phyloP scores from a whole-genome alignment of 2,329 filamentous ascomycete species.

The Aspergillus pseudoviridinutans region DNA sequence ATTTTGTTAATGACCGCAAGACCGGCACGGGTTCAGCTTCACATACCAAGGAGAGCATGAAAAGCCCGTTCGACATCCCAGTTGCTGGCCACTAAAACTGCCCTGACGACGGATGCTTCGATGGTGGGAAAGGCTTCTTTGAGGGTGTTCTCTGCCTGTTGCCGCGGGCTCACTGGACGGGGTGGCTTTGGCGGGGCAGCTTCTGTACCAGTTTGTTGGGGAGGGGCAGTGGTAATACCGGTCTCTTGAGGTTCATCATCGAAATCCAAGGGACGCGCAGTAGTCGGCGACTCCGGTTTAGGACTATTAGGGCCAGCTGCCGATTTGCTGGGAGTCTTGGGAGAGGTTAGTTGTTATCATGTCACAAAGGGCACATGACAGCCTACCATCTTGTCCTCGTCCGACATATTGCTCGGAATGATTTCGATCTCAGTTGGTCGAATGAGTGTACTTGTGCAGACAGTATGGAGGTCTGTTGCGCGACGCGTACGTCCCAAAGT shows the following conservation, averaged over 20 bases:
- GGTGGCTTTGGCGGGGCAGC: conserved; percentile 74
- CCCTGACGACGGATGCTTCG: conserved; percentile 75
- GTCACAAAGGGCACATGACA: conserved; percentile 4
- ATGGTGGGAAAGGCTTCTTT: conserved; percentile 91
- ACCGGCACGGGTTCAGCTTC: background rate
- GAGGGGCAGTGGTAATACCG: conserved; percentile 26
- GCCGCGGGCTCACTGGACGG: conserved; percentile 71
- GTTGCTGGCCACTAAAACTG: conserved; percentile 78
- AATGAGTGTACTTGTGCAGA: background rate
- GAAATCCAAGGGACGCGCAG: conserved; percentile 54
- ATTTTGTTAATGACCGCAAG: conserved; percentile 1
- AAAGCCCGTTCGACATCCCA: conserved; percentile 91
- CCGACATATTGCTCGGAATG: conserved; percentile 27
- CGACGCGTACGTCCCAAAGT: background rate
- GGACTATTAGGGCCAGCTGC: conserved; percentile 27
- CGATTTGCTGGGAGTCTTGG: conserved; percentile 36
- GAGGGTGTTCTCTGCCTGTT: conserved; percentile 82
- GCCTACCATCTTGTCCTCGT: conserved; percentile 35
- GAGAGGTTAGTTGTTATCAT: conserved; percentile 12
- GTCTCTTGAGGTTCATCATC: conserved; percentile 53
- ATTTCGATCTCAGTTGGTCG: background rate
- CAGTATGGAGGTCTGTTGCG: background rate
- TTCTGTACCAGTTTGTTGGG: conserved; percentile 27
- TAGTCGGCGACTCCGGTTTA: conserved; percentile 51
- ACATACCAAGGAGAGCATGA: conserved; percentile 79